These are phyloP conservation scores for Boletus edulis DNA, from an alignment of 768 basidiomycete species.

Conservation along the genomic window DNA sequence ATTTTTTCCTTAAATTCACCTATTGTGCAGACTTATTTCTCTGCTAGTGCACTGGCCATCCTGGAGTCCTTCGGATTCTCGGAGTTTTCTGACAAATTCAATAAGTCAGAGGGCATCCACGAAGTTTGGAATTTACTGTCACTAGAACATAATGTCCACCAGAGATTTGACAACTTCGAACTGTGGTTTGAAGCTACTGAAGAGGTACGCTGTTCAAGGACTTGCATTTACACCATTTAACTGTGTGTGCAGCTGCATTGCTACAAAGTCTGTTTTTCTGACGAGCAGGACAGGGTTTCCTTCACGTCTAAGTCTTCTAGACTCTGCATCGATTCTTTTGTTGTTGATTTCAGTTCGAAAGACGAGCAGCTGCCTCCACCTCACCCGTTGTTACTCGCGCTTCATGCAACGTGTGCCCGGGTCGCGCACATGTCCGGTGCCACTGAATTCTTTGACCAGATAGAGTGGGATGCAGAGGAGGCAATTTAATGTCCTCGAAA, in stretches of 20 bases:
- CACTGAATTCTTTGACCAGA: no score
- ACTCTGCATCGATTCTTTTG: no score
- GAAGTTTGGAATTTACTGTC: neutral
- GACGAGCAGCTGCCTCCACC: no score
- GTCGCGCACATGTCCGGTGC: no score
- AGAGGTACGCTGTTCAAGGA: neutral
- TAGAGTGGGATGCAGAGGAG: no score
- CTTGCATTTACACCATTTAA: neutral
- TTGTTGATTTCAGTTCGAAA: no score
- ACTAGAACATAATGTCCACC: neutral
- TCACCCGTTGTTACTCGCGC: no score
- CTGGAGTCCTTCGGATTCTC: neutral
- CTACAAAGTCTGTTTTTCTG: neutral
- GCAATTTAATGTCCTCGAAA: no score
- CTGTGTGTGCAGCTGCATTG: neutral
- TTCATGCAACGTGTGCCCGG: no score
- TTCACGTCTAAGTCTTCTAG: no score
- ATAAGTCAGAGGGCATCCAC: neutral
- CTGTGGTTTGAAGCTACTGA: neutral
- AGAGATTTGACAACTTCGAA: fast-evolving
- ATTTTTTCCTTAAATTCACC: no score
- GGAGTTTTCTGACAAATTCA: neutral
- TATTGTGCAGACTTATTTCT: neutral
- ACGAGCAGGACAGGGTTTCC: no score
- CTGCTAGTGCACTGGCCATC: neutral